Base-by-base conservation (phyloP, 768 basidiomycete species). In the Tubosaeta brunneosetosa region DNA sequence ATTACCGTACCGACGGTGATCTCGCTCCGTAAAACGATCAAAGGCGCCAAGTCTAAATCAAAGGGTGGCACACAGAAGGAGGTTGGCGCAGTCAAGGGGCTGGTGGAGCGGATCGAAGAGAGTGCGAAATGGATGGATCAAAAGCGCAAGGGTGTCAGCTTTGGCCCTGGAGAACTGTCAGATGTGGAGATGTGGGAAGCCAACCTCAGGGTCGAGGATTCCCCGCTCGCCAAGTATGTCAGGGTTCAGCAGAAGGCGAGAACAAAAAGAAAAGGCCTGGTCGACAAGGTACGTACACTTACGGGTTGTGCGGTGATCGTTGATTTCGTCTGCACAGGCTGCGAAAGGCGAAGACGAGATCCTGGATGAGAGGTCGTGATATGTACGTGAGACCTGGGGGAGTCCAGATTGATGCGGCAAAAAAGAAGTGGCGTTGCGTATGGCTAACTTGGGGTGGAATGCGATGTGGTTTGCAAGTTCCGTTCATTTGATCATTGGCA, bases 31-130 rank as follows among this genome's bases (percentile, higher is more conserved):
- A 86, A 87, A 58, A 77, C 81, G 50, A 61, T 94, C 58, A 97
- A 97, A 68, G 74, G 71, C 36, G 73, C 76, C 25, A 80, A 79
- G 51, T 66, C 74, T 33, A 68, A 67, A 42, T 64, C 69, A 27
- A 61, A 68, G 42, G 61, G 71, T 44, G 54, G 63, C 12, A 34
- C 49, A 10, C 68, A 73, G 1, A 90, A 90, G 63, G 85, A 87
- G 55, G 74, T 77, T 1, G 77, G 74, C 3, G 59, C 75, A 36
- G 75, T 91, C 22, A 97, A 94, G 71, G 75, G 77, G 0, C 74
- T 99, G 12, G 73, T 95, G 47, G 95, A 97, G 65, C 84, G 91
- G 17, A 71, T 95, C 41, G 94, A 98, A 57, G 89, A 91, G 61
- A 91, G 88, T 55, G 77, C 78, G 13, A 78, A 73, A 53, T 97